Evolutionary conservation across 805 yeast genomes (phyloP).

Genomic region (Wickerhamiella alocasiicola): DNA sequence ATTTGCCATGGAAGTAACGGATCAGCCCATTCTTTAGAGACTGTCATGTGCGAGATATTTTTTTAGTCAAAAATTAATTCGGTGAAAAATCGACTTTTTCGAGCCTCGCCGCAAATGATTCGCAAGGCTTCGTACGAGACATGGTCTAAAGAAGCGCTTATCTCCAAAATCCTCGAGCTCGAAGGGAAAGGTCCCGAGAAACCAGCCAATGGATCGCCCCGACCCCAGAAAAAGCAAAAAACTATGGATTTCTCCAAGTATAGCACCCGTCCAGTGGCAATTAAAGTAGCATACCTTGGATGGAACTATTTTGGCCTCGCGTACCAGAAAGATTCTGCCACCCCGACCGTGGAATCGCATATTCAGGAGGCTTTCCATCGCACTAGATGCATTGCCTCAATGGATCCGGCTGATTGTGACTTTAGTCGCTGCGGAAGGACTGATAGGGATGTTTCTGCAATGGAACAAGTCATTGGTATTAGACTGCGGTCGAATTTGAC

Average conservation of each 20-base stretch:
- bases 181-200: constrained; percentile 29
- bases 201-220: neutral
- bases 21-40: constrained; percentile 18
- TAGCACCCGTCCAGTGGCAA: constrained; percentile 56
- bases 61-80: neutral
- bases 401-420: constrained; percentile 48
- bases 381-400: constrained; percentile 47
- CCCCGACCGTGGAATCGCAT: constrained; percentile 77
- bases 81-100: neutral
- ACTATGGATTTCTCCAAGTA: constrained; percentile 55
- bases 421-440: constrained; percentile 93
- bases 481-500: constrained; percentile 57
- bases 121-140: constrained; percentile 10
- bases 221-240: constrained; percentile 28
- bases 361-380: constrained; percentile 59
- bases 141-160: constrained; percentile 58
- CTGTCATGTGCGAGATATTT: constrained; percentile 11
- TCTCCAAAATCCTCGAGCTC: constrained; percentile 42
- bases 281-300: constrained; percentile 74
- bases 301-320: constrained; percentile 94
- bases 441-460: constrained; percentile 92
- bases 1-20: constrained; percentile 23
- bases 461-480: constrained; percentile 85
- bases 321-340: constrained; percentile 57
- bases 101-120: constrained; percentile 7